Base-by-base conservation (phyloP, 2,329 filamentous ascomycete genomes). In the Fusarium sulawesiense region DNA sequence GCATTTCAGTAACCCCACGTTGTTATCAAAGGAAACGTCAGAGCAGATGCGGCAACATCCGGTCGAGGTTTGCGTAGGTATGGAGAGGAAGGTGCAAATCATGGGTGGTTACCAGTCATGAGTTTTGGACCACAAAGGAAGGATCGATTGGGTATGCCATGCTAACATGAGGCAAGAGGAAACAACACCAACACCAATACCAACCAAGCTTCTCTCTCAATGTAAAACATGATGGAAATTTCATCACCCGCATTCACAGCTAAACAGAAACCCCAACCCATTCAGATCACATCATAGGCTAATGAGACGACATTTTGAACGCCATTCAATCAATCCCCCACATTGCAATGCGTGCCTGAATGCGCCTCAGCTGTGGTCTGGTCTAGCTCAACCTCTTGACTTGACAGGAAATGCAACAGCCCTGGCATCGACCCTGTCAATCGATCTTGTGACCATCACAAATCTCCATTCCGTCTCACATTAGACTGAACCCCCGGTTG, bases 381-480 rank as follows among this genome's bases (percentile, higher is more conserved):
- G 62, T 64, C 51, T 64, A 44, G 53, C 46, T 68, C 70, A 63
- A 29, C 58, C 65, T 74, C 65, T 68, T 50, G 46, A 57, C 34
- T 68, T 50, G 46, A 57, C 34, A 21, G 37, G 29, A 61, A 55
- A 55, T 61, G 57, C 66, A 59, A 57, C n/a, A 25, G 63, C 46
- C 61, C 40, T 50, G 62, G 37, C 53, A 44, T 54, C 46, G 60
- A 58, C 66, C 71, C 68, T 60, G 58, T 61, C 56, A 73, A 64
- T 75, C 54, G 73, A 75, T 75, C 73, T 75, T 75, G 73, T 75
- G 73, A 75, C 73, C 73, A 66, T 66, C 44, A 64, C 55, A 61
- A 69, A 59, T 66, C 72, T 74, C 62, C 71, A 72, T 75, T 70
- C 50, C 58, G 69, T 67, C 64, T 73, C 69, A 63, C 70, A 48